These are phyloP conservation scores for Fusarium sp. DNA, from an alignment of 2,329 filamentous ascomycete genomes.

Conservation along the genomic window DNA sequence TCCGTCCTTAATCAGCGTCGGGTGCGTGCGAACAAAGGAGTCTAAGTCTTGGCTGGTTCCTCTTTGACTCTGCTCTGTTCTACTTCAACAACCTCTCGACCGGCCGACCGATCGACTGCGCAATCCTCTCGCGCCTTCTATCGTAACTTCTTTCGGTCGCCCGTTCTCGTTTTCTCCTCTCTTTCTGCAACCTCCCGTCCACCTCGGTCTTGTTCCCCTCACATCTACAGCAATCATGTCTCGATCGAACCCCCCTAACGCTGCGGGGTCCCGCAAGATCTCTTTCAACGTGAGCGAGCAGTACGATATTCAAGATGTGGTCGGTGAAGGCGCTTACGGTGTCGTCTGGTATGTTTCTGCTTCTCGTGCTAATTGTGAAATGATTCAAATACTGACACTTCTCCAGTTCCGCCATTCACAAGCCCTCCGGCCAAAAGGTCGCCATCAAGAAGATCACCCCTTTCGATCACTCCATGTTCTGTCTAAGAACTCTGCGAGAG, in stretches of 20 bases:
- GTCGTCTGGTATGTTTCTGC: conserved; percentile 84
- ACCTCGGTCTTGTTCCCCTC: not conserved
- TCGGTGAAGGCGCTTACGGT: conserved; percentile 97
- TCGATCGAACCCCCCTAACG: conserved; percentile 66
- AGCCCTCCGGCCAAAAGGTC: conserved; percentile 97
- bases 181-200: not conserved
- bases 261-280: conserved; percentile 85
- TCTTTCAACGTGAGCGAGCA: conserved; percentile 99
- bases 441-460: conserved; percentile 99
- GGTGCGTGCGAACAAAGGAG: conserved; percentile 41
- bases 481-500: conserved; percentile 92
- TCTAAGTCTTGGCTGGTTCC: conserved; percentile 35
- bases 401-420: conserved; percentile 91
- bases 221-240: conserved; percentile 55
- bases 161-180: not conserved
- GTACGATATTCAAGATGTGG: conserved; percentile 99
- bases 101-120: conserved; percentile 26
- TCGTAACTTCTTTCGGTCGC: conserved; percentile 2
- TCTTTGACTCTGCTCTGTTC: conserved; percentile 28
- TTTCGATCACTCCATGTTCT: conserved; percentile 99
- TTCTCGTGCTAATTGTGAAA: not conserved
- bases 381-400: conserved; percentile 1
- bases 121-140: conserved; percentile 12
- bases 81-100: conserved; percentile 26
- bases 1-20: conserved; percentile 35